Percentiles rank a stretch among this genome's conserved stretches.
Evolutionary conservation across 345 rosid genomes (phyloP).

Genomic region (Viola odorata): DNA sequence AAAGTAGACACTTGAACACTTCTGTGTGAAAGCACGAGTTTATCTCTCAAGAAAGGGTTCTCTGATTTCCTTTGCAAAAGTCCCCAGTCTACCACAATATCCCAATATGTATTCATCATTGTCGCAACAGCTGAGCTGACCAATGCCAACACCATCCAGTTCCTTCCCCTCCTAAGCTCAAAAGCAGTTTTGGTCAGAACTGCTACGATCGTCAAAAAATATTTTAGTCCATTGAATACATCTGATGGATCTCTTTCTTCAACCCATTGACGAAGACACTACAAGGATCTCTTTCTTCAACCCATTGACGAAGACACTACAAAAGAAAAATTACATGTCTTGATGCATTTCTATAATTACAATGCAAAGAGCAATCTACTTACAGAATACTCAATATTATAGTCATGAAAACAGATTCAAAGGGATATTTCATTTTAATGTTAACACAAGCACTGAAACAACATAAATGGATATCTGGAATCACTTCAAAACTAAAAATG

Average conservation of each 20-base stretch:
- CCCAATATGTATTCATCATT: conserved; percentile 55
- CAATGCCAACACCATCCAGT: conserved; percentile 58
- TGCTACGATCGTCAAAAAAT: conserved; percentile 59
- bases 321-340: too few species aligned
- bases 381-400: too few species aligned
- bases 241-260: conserved; percentile 52
- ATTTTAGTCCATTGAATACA: conserved; percentile 56
- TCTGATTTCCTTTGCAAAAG: conserved; percentile 55
- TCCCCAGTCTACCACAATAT: conserved; percentile 71
- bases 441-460: too few species aligned
- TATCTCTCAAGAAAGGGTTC: conserved; percentile 57
- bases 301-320: too few species aligned
- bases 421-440: too few species aligned
- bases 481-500: too few species aligned
- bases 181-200: conserved; percentile 49
- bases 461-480: too few species aligned
- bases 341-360: too few species aligned
- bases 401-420: too few species aligned
- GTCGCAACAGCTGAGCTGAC: too few species aligned
- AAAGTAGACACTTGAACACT: conserved; percentile 62
- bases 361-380: too few species aligned
- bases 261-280: conserved; percentile 57
- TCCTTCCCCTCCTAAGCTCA: conserved; percentile 47
- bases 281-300: too few species aligned
- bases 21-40: conserved; percentile 51